Percentiles rank a stretch among this genome's conserved stretches.
These are phyloP conservation scores for Podospora bellae-mahoneyi DNA, from an alignment of 495 filamentous ascomycete species.

Conservation along the genomic window DNA sequence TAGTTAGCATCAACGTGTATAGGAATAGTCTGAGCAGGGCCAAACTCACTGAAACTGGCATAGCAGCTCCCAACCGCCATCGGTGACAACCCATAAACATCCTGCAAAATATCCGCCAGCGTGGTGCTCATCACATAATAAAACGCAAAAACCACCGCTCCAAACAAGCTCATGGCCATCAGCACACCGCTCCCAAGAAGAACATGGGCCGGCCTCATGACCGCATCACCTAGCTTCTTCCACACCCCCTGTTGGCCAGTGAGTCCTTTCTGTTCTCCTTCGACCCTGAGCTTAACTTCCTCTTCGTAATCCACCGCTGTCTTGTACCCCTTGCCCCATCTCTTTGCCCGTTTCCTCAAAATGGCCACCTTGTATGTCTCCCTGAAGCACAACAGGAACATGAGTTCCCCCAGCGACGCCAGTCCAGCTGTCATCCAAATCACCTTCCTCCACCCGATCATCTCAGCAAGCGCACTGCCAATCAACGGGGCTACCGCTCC, in stretches of 20 bases:
- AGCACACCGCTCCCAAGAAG: constrained; percentile 48
- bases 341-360: constrained; percentile 41
- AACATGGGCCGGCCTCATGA: constrained; percentile 47
- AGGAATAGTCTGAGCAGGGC: neutral
- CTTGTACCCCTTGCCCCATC: constrained; percentile 23
- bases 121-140: constrained; percentile 55
- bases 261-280: constrained; percentile 28
- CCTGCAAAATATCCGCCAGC: constrained; percentile 48
- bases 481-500: constrained; percentile 59
- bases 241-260: neutral
- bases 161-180: constrained; percentile 48
- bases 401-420: constrained; percentile 45
- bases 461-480: constrained; percentile 58
- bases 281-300: constrained; percentile 40
- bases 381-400: constrained; percentile 45
- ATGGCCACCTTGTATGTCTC: constrained; percentile 54
- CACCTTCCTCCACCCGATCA: constrained; percentile 54
- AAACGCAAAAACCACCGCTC: constrained; percentile 48
- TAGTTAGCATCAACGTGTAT: constrained; percentile 27
- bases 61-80: constrained; percentile 46
- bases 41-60: constrained; percentile 50
- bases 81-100: constrained; percentile 46
- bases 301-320: constrained; percentile 16
- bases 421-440: constrained; percentile 52
- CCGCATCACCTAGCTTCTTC: constrained; percentile 37